Conservation (phyloP, 2,329 filamentous ascomycete species). For the Aspergillus sp. region DNA sequence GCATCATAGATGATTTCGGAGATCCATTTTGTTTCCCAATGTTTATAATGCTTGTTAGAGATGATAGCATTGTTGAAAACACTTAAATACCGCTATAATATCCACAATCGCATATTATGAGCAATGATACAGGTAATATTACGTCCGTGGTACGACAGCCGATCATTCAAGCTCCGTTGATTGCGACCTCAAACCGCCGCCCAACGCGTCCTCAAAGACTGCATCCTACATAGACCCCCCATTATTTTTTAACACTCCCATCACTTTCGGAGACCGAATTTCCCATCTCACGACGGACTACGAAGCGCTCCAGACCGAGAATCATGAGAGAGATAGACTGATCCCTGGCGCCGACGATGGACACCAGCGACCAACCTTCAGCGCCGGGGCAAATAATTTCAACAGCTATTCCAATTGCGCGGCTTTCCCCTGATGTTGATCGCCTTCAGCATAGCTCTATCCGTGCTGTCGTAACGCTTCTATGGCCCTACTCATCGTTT, state of each 20-base stretch:
- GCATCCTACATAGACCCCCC: neutral
- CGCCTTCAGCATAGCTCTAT: conserved; percentile 43
- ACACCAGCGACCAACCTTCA: conserved; percentile 24
- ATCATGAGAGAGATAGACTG: conserved; percentile 12
- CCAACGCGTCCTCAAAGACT: conserved; percentile 4
- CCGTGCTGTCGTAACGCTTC: conserved; percentile 74
- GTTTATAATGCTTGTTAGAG: neutral
- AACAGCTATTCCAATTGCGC: conserved; percentile 39
- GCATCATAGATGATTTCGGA: neutral
- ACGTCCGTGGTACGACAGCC: conserved; percentile 10
- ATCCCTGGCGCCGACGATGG: conserved; percentile 28
- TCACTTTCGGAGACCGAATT: neutral
- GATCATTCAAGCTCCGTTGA: neutral
- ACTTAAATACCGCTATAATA: neutral
- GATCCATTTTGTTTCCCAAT: neutral
- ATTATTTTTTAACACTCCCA: neutral
- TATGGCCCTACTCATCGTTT: conserved; percentile 87
- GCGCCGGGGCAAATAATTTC: conserved; percentile 23
- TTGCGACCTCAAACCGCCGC: conserved; percentile 3
- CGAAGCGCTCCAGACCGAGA: conserved; percentile 11
- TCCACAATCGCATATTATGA: neutral
- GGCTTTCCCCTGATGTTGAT: conserved; percentile 39
- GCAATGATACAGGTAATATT: conserved; percentile 14
- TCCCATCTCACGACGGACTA: neutral
- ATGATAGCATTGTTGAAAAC: neutral